These are phyloP conservation scores for Solanum hybrid DNA, from an alignment of 305 asterid species.

Conservation along the genomic window DNA sequence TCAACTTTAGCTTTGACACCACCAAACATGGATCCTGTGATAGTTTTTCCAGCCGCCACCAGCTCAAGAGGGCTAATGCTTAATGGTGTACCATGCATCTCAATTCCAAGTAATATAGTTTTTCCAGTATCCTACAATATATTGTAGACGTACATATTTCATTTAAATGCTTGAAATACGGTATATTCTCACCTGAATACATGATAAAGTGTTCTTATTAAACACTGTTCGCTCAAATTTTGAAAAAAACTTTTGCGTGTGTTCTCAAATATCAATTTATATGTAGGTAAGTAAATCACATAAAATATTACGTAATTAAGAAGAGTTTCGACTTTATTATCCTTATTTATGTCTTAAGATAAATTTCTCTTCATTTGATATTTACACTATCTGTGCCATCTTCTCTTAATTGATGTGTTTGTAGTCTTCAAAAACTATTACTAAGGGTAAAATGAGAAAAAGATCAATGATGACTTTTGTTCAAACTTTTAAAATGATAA, in stretches of 20 bases:
- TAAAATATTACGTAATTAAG: neutral
- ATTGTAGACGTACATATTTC: neutral
- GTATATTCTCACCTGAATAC: neutral
- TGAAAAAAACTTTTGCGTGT: neutral
- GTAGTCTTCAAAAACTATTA: neutral
- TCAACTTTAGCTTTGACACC: constrained; percentile 35
- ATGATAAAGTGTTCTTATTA: neutral
- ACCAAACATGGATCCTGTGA: constrained; percentile 25
- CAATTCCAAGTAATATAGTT: constrained; percentile 33
- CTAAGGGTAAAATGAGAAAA: neutral
- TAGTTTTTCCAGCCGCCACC: constrained; percentile 10
- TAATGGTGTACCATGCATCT: constrained; percentile 25
- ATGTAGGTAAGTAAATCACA: neutral
- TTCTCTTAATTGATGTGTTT: neutral
- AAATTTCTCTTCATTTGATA: neutral
- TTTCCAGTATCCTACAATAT: constrained; percentile 9
- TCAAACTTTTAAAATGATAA: neutral
- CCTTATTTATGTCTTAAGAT: neutral
- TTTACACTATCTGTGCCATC: neutral
- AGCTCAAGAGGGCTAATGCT: constrained; percentile 16
- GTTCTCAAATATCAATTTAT: neutral
- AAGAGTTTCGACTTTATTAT: neutral
- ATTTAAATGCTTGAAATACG: neutral
- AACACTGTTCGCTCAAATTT: neutral
- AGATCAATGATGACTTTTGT: neutral